Base-by-base conservation (phyloP, 331 rosid genomes). In the Phaseolus coccineus region DNA sequence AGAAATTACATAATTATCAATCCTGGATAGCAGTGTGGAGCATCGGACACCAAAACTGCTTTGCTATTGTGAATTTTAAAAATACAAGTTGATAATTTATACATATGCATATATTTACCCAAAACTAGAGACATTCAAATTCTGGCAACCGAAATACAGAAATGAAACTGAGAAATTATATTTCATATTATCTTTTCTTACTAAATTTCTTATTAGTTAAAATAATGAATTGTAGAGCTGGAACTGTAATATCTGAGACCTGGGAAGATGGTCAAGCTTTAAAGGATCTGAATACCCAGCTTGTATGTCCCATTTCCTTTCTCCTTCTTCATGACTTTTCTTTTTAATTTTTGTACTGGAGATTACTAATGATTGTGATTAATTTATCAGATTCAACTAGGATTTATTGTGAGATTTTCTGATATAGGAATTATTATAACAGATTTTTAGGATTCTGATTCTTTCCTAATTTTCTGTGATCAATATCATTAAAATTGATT, bases 241-340 rank as follows among this genome's bases (percentile, higher is more conserved):
- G 99, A 87, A 96, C 99, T 72, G 86, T 96, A 82, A 87, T 96
- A 82, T 91, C 98, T 1, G 99, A 96, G 91, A 96, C 95, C 15
- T 96, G 99, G 99, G 99, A 96, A 89, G 99, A 96, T 24, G 99
- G 99, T 81, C 99, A 91, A 87, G 96, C 93, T 16, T 85, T 96
- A 68, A 96, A 96, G 87, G 99, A 96, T 88, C 84, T 96, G 73
- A 91, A 89, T 87, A 77, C 82, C 62, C 96, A 96, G 87, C 98
- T 96, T 85, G 99, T 96, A 96, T 50, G 97, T 85, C 47, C 35
- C 69, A 28, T 81, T 78, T 77, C 76, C 77, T 64, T 64, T 37
- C 47, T 78, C 14, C 73, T 24, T 52, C 31, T 53, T 15, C 2
- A 14, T 61, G 27, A 33, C 30, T 73, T 80, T n/a, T 40, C 51